Conservation (phyloP, 2,329 filamentous ascomycete genomes). For the Trichoderma sp. region DNA sequence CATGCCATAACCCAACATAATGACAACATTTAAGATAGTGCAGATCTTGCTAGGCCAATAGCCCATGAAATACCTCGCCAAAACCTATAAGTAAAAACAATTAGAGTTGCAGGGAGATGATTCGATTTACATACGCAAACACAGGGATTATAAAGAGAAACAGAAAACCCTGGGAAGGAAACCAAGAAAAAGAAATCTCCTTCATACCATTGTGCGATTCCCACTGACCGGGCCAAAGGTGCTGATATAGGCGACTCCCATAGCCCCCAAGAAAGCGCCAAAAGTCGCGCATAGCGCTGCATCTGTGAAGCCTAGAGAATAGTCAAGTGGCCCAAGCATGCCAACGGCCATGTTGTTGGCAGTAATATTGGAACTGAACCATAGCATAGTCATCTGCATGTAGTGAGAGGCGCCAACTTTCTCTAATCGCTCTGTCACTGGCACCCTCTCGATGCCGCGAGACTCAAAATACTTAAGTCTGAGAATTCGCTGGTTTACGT, state of each 20-base stretch:
- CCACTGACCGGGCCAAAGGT: conserved; percentile 73
- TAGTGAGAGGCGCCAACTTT: conserved; percentile 33
- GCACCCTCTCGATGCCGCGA: conserved; percentile 40
- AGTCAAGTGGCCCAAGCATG: conserved; percentile 64
- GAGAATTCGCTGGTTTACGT: conserved; percentile 30
- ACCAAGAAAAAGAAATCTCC: background rate
- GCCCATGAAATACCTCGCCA: conserved; percentile 75
- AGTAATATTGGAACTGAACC: conserved; percentile 45
- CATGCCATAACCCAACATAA: conserved; percentile 71
- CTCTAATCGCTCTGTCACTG: conserved; percentile 34
- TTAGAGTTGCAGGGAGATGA: background rate
- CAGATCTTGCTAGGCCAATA: conserved; percentile 47
- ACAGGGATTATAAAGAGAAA: background rate
- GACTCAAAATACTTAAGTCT: conserved; percentile 38
- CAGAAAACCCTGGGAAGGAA: background rate
- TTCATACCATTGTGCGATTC: conserved; percentile 65
- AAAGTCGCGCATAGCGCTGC: conserved; percentile 69
- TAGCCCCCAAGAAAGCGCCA: conserved; percentile 69
- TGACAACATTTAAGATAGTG: conserved; percentile 46
- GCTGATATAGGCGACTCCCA: conserved; percentile 73
- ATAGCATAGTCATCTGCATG: conserved; percentile 40
- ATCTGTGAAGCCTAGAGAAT: conserved; percentile 69
- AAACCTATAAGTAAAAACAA: conserved; percentile 37
- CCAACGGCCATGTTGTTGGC: conserved; percentile 61
- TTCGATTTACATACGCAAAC: background rate